phyloP scores from a whole-genome alignment of 2,329 filamentous ascomycete species.

The Aspergillus sp. region DNA sequence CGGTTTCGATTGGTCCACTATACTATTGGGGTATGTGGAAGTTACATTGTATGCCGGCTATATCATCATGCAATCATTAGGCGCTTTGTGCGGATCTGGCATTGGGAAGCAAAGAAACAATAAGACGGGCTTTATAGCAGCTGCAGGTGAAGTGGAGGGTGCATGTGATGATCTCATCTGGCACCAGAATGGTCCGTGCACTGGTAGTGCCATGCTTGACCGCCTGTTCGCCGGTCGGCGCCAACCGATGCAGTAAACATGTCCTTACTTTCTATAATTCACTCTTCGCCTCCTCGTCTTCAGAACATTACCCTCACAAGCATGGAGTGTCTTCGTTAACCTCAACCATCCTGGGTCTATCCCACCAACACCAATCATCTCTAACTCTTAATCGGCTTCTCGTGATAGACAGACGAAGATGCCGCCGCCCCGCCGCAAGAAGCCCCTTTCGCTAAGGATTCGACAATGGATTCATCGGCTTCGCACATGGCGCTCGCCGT shows the following conservation, averaged over 20 bases:
- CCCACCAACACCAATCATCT: background rate
- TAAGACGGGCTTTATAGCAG: too few species aligned
- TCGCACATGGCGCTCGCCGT: conserved; percentile 21
- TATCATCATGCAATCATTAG: background rate
- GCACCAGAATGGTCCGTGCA: background rate
- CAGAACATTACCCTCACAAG: background rate
- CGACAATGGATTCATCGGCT: conserved; percentile 11
- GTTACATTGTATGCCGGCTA: too few species aligned
- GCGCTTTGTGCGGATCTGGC: too few species aligned
- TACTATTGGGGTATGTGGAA: too few species aligned
- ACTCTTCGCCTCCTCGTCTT: background rate
- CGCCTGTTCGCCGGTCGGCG: background rate
- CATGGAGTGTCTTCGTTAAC: background rate
- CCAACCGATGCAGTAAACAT: background rate
- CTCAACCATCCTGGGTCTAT: background rate
- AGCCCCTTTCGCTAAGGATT: background rate
- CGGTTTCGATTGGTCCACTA: too few species aligned
- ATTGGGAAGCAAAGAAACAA: too few species aligned
- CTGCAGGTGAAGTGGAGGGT: too few species aligned
- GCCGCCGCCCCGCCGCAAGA: background rate
- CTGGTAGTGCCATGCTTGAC: background rate
- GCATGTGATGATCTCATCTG: background rate
- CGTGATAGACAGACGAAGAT: background rate
- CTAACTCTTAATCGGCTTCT: background rate
- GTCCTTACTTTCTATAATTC: background rate